Percentiles rank a stretch among this genome's conserved stretches.
Conservation (phyloP, 495 filamentous ascomycete genomes). For the Bacidia rubella region DNA sequence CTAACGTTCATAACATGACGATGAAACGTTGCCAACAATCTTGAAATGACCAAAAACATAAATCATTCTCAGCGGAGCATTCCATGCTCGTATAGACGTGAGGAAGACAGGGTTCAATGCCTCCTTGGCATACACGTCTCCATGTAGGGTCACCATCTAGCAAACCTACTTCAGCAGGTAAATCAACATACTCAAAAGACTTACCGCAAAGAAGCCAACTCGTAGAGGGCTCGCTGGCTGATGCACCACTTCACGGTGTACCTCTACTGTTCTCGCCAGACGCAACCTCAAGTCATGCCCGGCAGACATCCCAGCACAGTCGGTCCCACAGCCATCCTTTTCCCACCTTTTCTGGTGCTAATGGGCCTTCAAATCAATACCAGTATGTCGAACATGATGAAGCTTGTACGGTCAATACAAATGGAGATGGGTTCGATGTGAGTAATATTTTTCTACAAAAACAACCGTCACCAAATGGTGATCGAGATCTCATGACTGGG, state of each 20-base stretch:
- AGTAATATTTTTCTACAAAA: background rate
- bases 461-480: conserved; percentile 16
- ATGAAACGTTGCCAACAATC: too few relatives aligned
- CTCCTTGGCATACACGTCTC: conserved; percentile 18
- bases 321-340: conserved; percentile 71
- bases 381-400: too few relatives aligned
- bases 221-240: conserved; percentile 11
- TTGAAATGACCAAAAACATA: too few relatives aligned
- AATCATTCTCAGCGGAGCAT: too few relatives aligned
- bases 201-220: background rate
- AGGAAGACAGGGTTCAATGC: conserved; percentile 12
- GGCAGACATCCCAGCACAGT: conserved; percentile 35
- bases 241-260: conserved; percentile 22
- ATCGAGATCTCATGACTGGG: conserved; percentile 43
- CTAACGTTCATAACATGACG: background rate
- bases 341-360: conserved; percentile 41
- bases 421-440: background rate
- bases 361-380: background rate
- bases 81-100: background rate
- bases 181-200: background rate
- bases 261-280: conserved; percentile 14
- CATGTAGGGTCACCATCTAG: conserved; percentile 12
- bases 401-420: too few relatives aligned
- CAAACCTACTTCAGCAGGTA: conserved; percentile 3
- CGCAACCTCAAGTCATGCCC: conserved; percentile 3